phyloP scores from a whole-genome alignment of 2,329 filamentous ascomycete genomes.

The Lachnellula hyalina region DNA sequence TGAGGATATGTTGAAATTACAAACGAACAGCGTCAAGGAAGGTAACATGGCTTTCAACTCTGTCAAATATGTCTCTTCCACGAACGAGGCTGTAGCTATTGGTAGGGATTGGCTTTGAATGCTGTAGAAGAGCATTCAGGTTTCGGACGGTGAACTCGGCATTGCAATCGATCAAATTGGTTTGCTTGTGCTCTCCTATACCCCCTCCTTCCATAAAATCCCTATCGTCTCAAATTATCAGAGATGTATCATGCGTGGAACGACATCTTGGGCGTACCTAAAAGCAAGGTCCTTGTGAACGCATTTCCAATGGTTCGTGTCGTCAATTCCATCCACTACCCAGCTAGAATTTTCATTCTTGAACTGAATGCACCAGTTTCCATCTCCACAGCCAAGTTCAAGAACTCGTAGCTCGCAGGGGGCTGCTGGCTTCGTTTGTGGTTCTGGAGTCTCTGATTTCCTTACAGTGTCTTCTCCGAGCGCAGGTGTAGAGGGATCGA shows the following conservation, averaged over 20 bases:
- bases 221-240: constrained; percentile 4
- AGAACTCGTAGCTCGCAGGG: constrained; percentile 23
- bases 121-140: constrained; percentile 22
- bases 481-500: constrained; percentile 7
- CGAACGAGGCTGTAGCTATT: constrained; percentile 27
- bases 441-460: neutral
- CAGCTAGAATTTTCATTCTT: constrained; percentile 26
- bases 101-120: constrained; percentile 22
- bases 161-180: constrained; percentile 13
- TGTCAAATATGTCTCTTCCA: constrained; percentile 27
- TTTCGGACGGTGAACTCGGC: constrained; percentile 28
- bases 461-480: neutral
- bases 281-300: constrained; percentile 10
- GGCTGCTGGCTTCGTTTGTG: constrained; percentile 6
- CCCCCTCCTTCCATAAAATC: constrained; percentile 21
- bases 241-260: neutral
- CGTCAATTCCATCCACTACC: constrained; percentile 29
- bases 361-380: constrained; percentile 26
- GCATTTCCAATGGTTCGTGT: constrained; percentile 27
- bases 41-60: constrained; percentile 25
- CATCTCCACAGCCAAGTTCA: constrained; percentile 28
- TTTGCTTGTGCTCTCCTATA: constrained; percentile 1
- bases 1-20: constrained; percentile 9
- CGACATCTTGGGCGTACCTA: constrained; percentile 10
- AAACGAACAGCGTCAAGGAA: constrained; percentile 28